Base-by-base conservation (phyloP, 768 basidiomycete genomes). In the Termitomyces sp. region DNA sequence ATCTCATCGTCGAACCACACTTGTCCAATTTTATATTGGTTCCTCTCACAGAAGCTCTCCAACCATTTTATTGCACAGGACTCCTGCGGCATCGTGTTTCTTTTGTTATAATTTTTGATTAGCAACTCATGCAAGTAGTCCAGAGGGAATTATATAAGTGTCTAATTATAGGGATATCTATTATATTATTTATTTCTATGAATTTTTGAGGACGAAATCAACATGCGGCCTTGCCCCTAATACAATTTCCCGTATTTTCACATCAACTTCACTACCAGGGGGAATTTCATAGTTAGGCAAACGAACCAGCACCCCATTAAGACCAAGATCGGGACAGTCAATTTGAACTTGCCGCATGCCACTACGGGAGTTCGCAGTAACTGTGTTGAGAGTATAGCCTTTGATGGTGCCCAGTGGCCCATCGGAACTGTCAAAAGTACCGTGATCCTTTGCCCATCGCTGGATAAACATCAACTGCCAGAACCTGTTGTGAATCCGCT, bases 381-480 rank as follows among this genome's bases (percentile, higher is more conserved):
- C 64, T 56, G 1, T 42, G 26, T 42, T 58, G 41, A 60, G 55
- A 34, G 51, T 62, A 46, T 22, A 51, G 22, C 2, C 67, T 69
- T 46, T 53, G 14, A 58, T 1, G 12, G 42, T 58, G 22, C 47
- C 18, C 1, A 58, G 29, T 22, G 27, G 26, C 22, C 12, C 20
- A 14, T 46, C 20, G n/a, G 39, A 5, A 32, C 26, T 9, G 20
- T 54, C 46, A 12, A 24, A 24, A 18, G 12, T 22, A 4, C 37
- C 50, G n/a, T 27, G 26, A 1, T 53, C 69, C n/a, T 71, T 69
- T 42, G 67, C 72, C 69, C 72, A 77, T 37, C 72, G 67, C 53
- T 74, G 69, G 56, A 82, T 61, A 59, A 71, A 74, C 63, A 70
- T 62, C 14, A 73, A 57, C 16, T 64, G 62, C 72, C 74, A 78